A percentile compares a stretch with the other conserved stretches of the same genome.
phyloP scores from a whole-genome alignment of 1,284 basidiomycete genomes.

The Cutaneotrichosporon sp. region DNA sequence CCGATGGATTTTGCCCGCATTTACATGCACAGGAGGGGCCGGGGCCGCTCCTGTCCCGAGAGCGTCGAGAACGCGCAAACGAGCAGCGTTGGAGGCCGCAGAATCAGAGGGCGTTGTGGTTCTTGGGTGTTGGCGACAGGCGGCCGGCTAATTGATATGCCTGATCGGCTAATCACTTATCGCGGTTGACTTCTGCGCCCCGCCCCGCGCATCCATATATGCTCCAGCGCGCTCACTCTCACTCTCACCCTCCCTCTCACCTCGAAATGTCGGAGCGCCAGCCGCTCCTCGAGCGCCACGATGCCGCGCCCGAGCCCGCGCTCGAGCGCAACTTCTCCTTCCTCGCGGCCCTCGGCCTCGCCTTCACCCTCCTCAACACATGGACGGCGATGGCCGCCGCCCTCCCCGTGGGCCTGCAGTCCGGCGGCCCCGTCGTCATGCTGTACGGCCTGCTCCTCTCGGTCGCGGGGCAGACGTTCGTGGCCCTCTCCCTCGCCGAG shows the following conservation, averaged over 20 bases:
- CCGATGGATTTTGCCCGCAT: background rate
- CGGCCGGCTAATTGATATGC: background rate
- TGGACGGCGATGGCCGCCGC: constrained; percentile 21
- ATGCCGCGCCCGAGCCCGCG: background rate
- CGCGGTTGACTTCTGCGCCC: background rate
- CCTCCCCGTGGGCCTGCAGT: constrained; percentile 29
- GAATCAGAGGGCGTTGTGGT: no score
- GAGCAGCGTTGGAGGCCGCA: no score
- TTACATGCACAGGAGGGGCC: no score
- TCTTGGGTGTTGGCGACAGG: no score
- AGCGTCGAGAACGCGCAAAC: no score
- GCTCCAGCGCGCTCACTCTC: background rate
- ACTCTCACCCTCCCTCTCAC: background rate
- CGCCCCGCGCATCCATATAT: background rate
- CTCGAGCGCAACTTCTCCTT: constrained; percentile 29
- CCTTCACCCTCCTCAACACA: constrained; percentile 26
- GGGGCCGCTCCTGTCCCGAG: no score
- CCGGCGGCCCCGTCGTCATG: constrained; percentile 43
- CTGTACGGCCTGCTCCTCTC: constrained; percentile 45
- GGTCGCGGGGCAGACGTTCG: constrained; percentile 31
- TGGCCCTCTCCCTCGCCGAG: constrained; percentile 25
- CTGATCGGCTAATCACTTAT: constrained; percentile 2
- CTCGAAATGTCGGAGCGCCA: background rate
- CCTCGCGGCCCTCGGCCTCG: constrained; percentile 19
- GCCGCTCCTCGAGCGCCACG: background rate